These are phyloP conservation scores for Nemania serpens DNA, from an alignment of 2,329 filamentous ascomycete species.

Conservation along the genomic window DNA sequence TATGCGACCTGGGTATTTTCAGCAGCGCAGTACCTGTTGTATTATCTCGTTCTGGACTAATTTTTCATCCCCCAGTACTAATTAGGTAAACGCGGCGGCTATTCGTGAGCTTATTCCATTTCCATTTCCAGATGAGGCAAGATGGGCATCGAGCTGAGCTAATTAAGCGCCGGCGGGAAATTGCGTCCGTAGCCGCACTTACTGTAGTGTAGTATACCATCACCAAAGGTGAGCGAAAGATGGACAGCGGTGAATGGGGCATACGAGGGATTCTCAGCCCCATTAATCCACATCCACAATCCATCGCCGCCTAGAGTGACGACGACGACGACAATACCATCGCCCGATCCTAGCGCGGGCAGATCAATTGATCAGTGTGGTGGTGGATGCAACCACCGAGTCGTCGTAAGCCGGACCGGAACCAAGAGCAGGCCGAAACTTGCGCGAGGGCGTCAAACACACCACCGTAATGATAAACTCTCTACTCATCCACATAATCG, in stretches of 20 bases:
- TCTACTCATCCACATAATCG: no score
- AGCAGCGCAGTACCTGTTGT: background rate
- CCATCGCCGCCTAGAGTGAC: no score
- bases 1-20: background rate
- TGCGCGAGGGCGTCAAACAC: background rate
- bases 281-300: background rate
- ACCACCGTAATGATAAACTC: no score
- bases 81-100: conserved; percentile 26
- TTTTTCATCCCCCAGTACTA: background rate
- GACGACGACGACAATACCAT: no score
- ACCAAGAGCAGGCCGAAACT: conserved; percentile 5
- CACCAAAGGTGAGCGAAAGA: background rate
- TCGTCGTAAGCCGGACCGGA: conserved; percentile 1
- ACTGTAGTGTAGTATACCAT: background rate
- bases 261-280: conserved; percentile 1
- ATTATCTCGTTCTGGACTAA: background rate
- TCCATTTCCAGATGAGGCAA: conserved; percentile 10
- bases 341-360: background rate
- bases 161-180: conserved; percentile 23
- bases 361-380: no score
- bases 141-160: conserved; percentile 8
- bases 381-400: background rate
- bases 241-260: background rate
- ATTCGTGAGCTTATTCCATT: background rate
- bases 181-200: background rate